Evolutionary conservation across 768 basidiomycete genomes (phyloP), one percentile per base, ranked within the genome.

Genomic region (Coprinellus aureogranulatus): DNA sequence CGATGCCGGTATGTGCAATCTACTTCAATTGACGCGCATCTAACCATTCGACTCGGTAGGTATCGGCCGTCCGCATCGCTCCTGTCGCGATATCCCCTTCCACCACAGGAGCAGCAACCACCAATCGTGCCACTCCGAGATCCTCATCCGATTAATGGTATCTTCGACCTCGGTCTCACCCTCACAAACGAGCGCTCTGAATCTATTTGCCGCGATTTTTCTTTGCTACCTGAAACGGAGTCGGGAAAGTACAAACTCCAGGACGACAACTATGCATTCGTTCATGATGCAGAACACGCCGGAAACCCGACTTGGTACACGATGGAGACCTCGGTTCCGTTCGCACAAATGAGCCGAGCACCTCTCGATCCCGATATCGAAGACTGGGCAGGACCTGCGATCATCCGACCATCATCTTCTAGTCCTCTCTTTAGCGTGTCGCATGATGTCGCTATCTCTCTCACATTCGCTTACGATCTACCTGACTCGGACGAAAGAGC

Each of bases 381-480:
- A 18, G 73, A 75, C n/a, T 82, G 81, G 77, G 70, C 70, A 30
- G 75, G 77, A 6, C 45, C 66, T 26, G 62, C 69, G 16, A 64
- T 63, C 25, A 64, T 86, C 20, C 77, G 82, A 5, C 76, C 84
- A 1, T 78, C 80, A 9, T 70, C 75, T 25, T 62, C 69, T 18
- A 78, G 81, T 23, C 88, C 90, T 3, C 78, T 89, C 42, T 80
- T 83, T 63, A 76, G 64, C 23, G 81, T 89, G 18, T 60, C 65
- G 6, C 89, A 91, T 67, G 72, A 81, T 46, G 62, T 85, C 54
- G 68, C 70, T 27, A 68, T 90, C 37, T 74, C 75, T n/a, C 61
- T 91, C 59, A 76, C 72, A 42, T 85, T 80, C 69, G 72, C 80
- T 20, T 90, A 89, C 65, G 77, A 80, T 52, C 34, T 78, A 45